A percentile compares a stretch with the other conserved stretches of the same genome.
These are phyloP conservation scores for Plantago major DNA, from an alignment of 257 asterid species.

Conservation along the genomic window DNA sequence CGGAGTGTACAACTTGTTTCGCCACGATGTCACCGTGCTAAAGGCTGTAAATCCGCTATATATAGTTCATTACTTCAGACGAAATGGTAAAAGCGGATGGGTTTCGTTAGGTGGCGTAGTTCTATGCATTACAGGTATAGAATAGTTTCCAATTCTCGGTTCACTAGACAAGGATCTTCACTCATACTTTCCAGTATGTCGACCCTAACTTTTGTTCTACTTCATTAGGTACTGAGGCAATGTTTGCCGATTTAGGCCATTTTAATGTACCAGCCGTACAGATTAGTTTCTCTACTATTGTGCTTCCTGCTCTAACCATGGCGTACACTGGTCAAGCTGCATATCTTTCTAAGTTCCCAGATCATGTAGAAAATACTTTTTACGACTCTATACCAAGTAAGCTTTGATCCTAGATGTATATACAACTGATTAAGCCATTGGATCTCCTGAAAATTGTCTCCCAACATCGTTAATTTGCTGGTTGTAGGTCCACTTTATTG, in stretches of 20 bases:
- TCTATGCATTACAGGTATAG: constrained; percentile 55
- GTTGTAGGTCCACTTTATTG: constrained; percentile 50
- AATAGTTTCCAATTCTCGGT: not conserved
- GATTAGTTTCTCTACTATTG: constrained; percentile 58
- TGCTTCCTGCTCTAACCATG: constrained; percentile 43
- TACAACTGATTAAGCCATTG: not conserved
- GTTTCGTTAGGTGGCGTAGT: constrained; percentile 65
- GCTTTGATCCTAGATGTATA: not conserved
- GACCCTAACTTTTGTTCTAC: not conserved
- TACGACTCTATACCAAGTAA: constrained; percentile 53
- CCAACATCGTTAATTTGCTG: not conserved
- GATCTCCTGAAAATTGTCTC: not conserved
- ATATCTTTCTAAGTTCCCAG: constrained; percentile 47
- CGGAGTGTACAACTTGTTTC: constrained; percentile 52
- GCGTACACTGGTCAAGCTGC: constrained; percentile 75
- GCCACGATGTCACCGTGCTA: constrained; percentile 35
- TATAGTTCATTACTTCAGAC: constrained; percentile 46
- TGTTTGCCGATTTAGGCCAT: constrained; percentile 86
- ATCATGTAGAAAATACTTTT: constrained; percentile 35
- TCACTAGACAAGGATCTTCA: too few species aligned
- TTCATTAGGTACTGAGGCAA: constrained; percentile 66
- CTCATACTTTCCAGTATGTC: not conserved
- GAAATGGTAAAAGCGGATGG: constrained; percentile 64
- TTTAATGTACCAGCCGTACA: constrained; percentile 54
- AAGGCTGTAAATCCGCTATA: constrained; percentile 59